Evolutionary conservation across 345 rosid species (phyloP).

Genomic region (Eucalyptus melliodora): DNA sequence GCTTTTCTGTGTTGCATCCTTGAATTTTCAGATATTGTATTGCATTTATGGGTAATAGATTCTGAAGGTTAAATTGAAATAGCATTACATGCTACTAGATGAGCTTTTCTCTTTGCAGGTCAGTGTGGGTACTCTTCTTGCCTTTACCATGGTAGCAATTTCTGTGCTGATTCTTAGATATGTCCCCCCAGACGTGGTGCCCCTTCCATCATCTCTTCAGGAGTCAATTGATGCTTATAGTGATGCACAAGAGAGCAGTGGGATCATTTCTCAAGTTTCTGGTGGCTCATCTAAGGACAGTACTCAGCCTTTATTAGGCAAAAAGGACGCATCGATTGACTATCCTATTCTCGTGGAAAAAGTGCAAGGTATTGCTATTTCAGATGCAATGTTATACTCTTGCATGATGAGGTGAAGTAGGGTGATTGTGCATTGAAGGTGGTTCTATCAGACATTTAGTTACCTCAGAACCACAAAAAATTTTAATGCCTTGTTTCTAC

Average conservation of each 20-base stretch:
- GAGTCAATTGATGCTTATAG: constrained; percentile 55
- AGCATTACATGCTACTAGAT: neutral
- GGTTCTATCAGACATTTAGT: neutral
- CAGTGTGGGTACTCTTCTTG: constrained; percentile 97
- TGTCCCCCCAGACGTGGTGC: constrained; percentile 91
- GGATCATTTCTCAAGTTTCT: neutral
- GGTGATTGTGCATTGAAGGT: neutral
- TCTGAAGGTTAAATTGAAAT: neutral
- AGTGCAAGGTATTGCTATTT: constrained; percentile 14
- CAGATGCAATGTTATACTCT: neutral
- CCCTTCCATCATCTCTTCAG: constrained; percentile 71
- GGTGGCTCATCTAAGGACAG: constrained; percentile 17
- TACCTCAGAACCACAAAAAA: neutral
- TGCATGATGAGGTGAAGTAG: neutral
- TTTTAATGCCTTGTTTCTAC: neutral
- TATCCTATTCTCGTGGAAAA: constrained; percentile 32
- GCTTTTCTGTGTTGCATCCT: neutral
- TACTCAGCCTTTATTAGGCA: constrained; percentile 30
- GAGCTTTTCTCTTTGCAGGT: constrained; percentile 39
- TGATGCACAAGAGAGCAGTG: constrained; percentile 9
- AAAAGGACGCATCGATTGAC: constrained; percentile 9
- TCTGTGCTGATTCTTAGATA: constrained; percentile 88
- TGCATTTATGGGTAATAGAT: neutral
- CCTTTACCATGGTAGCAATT: constrained; percentile 93
- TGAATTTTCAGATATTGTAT: neutral